These are phyloP conservation scores for Phenoliferia sp. DNA, from an alignment of 1,284 basidiomycete genomes.

Conservation along the genomic window DNA sequence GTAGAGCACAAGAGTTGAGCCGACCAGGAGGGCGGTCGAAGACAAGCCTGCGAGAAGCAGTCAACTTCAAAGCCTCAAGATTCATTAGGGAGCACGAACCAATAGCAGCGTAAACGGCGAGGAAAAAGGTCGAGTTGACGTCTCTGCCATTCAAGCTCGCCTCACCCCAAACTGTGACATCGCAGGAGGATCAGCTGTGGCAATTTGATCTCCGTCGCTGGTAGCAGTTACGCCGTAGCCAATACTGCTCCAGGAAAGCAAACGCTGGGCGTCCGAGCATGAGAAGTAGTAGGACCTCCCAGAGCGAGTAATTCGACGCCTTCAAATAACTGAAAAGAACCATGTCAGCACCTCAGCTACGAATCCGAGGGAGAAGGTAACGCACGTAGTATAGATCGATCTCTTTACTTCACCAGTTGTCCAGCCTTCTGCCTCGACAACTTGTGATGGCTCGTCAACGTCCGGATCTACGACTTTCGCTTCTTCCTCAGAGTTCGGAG, in stretches of 20 bases:
- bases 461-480: background rate
- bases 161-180: constrained; percentile 22
- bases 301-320: constrained; percentile 13
- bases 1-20: constrained; percentile 28
- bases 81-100: constrained; percentile 3
- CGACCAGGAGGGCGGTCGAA: constrained; percentile 24
- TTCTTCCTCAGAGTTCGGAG: background rate
- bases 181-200: background rate
- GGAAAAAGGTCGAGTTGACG: constrained; percentile 12
- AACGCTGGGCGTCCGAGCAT: constrained; percentile 15
- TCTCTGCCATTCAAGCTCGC: background rate
- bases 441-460: background rate
- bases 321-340: constrained; percentile 19
- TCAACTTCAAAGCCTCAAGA: background rate
- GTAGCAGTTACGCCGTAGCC: constrained; percentile 14
- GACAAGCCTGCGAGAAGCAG: constrained; percentile 10
- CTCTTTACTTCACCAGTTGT: constrained; percentile 17
- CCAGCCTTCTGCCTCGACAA: constrained; percentile 17
- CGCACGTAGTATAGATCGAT: constrained; percentile 19
- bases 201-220: no score
- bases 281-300: constrained; percentile 10
- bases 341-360: background rate
- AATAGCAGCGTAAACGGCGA: constrained; percentile 15
- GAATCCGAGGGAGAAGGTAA: background rate
- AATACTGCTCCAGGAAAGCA: constrained; percentile 22